Evolutionary conservation across 1,284 basidiomycete species (phyloP).

Genomic region (Hymenochaete sp.): DNA sequence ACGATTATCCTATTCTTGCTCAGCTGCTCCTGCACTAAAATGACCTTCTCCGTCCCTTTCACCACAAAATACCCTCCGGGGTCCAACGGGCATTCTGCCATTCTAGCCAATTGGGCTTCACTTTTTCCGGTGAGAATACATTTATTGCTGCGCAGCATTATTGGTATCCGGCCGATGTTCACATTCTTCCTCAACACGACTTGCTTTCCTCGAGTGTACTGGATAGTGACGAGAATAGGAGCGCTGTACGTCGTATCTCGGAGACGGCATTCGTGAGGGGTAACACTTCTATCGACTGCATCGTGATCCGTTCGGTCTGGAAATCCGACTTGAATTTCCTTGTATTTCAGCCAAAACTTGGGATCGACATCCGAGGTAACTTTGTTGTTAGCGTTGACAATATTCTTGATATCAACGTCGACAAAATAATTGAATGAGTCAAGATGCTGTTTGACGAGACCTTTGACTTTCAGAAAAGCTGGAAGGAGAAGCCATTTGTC

Average conservation of each 20-base stretch:
- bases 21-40: conserved; percentile 97
- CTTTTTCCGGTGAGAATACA: conserved; percentile 78
- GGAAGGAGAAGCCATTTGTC: conserved; percentile 97
- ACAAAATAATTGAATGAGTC: conserved; percentile 99
- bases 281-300: conserved; percentile 76
- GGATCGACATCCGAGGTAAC: conserved; percentile 97
- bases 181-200: conserved; percentile 82
- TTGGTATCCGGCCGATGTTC: conserved; percentile 87
- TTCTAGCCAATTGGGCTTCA: conserved; percentile 78
- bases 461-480: conserved; percentile 92
- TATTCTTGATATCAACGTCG: conserved; percentile 94
- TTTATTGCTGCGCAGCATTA: conserved; percentile 96
- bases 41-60: conserved; percentile 99
- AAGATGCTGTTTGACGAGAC: conserved; percentile 98
- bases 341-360: conserved; percentile 95
- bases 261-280: conserved; percentile 95
- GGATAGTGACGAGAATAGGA: conserved; percentile 90
- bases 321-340: conserved; percentile 87
- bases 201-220: conserved; percentile 90
- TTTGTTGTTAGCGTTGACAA: conserved; percentile 88
- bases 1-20: conserved; percentile 99
- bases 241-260: conserved; percentile 96
- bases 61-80: conserved; percentile 99
- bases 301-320: conserved; percentile 85
- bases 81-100: conserved; percentile 97